These are phyloP conservation scores for Pseudogymnoascus sp. DNA, from an alignment of 2,329 filamentous ascomycete genomes.

Conservation along the genomic window DNA sequence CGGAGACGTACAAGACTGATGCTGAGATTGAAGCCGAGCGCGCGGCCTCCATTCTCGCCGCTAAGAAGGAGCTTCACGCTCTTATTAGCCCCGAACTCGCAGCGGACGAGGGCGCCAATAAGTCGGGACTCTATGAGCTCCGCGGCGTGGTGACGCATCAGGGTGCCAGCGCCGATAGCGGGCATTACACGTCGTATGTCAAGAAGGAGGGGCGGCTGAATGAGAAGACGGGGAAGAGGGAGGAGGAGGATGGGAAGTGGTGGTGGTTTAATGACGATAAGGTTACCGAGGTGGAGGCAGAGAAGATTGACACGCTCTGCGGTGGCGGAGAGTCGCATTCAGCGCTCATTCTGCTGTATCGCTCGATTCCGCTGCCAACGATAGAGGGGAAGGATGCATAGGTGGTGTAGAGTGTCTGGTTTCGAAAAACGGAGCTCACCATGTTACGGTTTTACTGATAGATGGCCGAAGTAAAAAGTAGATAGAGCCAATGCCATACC, in stretches of 20 bases:
- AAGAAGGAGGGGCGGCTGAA: slow-evolving; percentile 78
- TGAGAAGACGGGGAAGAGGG: slow-evolving; percentile 66
- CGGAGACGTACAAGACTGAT: slow-evolving; percentile 72
- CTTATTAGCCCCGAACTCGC: slow-evolving; percentile 69
- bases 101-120: slow-evolving; percentile 77
- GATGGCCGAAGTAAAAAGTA: not conserved
- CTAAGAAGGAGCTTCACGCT: slow-evolving; percentile 81
- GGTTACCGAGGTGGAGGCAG: slow-evolving; percentile 81
- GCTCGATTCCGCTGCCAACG: slow-evolving; percentile 61
- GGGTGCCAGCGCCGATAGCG: slow-evolving; percentile 91
- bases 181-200: slow-evolving; percentile 95
- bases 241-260: slow-evolving; percentile 87
- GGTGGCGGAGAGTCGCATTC: slow-evolving; percentile 87
- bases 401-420: not conserved
- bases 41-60: slow-evolving; percentile 62
- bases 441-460: not conserved
- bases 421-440: not conserved
- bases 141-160: slow-evolving; percentile 93
- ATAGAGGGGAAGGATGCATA: slow-evolving; percentile 38
- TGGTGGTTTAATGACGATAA: slow-evolving; percentile 99
- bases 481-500: slow-evolving; percentile 1
- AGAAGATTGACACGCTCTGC: slow-evolving; percentile 83
- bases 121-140: slow-evolving; percentile 91
- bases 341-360: slow-evolving; percentile 72
- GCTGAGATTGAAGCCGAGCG: slow-evolving; percentile 86